Evolutionary conservation across 2,329 filamentous ascomycete species (phyloP), one percentile per base, ranked within the genome.

Genomic region (Dichotomopilus funicola): DNA sequence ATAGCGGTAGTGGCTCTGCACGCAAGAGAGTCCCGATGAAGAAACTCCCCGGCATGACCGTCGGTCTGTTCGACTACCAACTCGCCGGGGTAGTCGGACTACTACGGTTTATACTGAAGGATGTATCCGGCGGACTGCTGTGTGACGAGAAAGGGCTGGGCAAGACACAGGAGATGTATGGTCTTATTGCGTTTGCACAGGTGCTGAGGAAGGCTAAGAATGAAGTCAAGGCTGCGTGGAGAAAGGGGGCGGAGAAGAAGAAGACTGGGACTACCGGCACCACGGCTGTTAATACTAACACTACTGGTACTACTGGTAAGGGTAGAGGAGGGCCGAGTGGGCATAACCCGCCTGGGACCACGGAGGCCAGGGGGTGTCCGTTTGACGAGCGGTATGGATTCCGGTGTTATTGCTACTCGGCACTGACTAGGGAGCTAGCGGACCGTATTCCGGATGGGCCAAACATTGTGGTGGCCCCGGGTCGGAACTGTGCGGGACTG

Each of bases 31-130:
- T 63, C 6, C 60, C 60, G 1, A 49, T 64, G 38, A 60, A 59
- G 46, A 62, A 57, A 35, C 40, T 63, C 1, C 59, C 57, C 4
- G 59, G 60, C 12, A 60, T 60, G 55, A 44, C 57, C 19, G 55
- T 63, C 6, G 60, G 61, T 0, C 13, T 63, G n/a, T 64, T 64
- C 34, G 61, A 63, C 54, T 63, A 63, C 60, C 62, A 64, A 49
- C 57, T 63, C 41, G 59, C 62, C 46, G 62, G 54, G 4, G 50
- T 62, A 37, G 55, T 54, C 49, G 62, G 58, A 10, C 52, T 64
- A 12, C 31, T 61, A 2, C 51, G 37, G 37, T 36, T 60, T 12
- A 6, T 47, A 3, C 49, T 61, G 6, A 5, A 34, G 13, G 60
- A 56, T 10, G 58, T 62, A 2, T 34, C 46, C 3, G 62, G 62